A percentile compares a stretch with the other conserved stretches of the same genome.
Evolutionary conservation across 805 yeast species (phyloP).

Genomic region (Suhomyces sp.): DNA sequence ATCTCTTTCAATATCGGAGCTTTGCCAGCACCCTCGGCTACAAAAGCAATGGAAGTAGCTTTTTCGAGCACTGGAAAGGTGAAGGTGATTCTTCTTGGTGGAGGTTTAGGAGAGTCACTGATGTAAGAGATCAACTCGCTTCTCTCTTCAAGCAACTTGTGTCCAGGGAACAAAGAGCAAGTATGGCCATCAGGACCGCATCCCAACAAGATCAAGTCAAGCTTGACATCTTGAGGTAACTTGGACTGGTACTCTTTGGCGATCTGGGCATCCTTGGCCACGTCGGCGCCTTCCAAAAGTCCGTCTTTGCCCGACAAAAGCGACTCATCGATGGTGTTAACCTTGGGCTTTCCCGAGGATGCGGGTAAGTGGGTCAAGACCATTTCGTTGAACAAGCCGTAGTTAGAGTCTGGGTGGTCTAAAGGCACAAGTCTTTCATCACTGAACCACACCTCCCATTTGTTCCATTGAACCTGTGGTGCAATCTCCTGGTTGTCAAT

Average conservation of each 20-base stretch:
- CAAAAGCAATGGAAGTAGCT: constrained; percentile 63
- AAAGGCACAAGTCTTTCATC: constrained; percentile 90
- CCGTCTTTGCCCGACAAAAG: constrained; percentile 53
- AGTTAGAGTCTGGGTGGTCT: constrained; percentile 81
- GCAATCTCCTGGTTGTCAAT: constrained; percentile 51
- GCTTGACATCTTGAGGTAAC: constrained; percentile 45
- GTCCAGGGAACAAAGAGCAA: constrained; percentile 89
- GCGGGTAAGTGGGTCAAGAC: constrained; percentile 50
- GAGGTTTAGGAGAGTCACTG: constrained; percentile 88
- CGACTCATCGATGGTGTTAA: constrained; percentile 62
- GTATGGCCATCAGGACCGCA: constrained; percentile 98
- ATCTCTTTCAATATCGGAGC: constrained; percentile 68
- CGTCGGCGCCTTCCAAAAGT: constrained; percentile 42
- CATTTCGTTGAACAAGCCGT: constrained; percentile 67
- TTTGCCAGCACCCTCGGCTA: constrained; percentile 87
- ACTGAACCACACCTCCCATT: constrained; percentile 81
- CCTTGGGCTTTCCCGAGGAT: constrained; percentile 50
- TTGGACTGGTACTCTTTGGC: constrained; percentile 61
- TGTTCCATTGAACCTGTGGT: constrained; percentile 54
- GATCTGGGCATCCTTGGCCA: constrained; percentile 44
- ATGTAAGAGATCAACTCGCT: constrained; percentile 56
- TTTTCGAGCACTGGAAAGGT: constrained; percentile 71
- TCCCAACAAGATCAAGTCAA: constrained; percentile 76
- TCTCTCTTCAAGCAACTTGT: constrained; percentile 57
- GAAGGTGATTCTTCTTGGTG: constrained; percentile 85